These are phyloP conservation scores for Fonsecaea monophora DNA, from an alignment of 2,329 filamentous ascomycete genomes.

Conservation along the genomic window DNA sequence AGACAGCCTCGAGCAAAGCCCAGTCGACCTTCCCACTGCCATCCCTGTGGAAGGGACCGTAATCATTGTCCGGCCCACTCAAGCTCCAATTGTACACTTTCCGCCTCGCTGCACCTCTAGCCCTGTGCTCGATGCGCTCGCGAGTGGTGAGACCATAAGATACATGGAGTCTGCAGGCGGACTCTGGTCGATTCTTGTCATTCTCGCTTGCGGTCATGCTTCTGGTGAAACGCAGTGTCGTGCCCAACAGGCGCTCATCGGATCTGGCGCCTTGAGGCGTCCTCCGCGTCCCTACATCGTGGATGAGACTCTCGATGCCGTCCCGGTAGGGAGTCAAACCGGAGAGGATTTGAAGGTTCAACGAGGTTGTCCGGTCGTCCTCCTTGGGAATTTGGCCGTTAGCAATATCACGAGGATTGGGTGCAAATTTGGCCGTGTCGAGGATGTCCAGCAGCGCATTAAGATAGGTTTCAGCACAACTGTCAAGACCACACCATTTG, in stretches of 20 bases:
- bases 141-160: conserved; percentile 36
- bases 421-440: conserved; percentile 38
- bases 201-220: conserved; percentile 24
- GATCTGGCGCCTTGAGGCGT: background rate
- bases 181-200: conserved; percentile 30
- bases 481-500: conserved; percentile 14
- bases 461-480: conserved; percentile 21
- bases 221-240: conserved; percentile 26
- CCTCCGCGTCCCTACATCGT: conserved; percentile 17
- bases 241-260: conserved; percentile 18
- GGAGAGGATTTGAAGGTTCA: conserved; percentile 35
- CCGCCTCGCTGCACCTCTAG: conserved; percentile 33
- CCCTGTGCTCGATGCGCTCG: conserved; percentile 32
- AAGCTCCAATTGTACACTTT: conserved; percentile 39
- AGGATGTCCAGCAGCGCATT: conserved; percentile 36
- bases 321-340: conserved; percentile 18
- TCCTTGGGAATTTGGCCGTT: conserved; percentile 27
- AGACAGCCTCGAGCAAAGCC: conserved; percentile 37
- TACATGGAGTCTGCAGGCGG: conserved; percentile 38
- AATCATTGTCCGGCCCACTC: conserved; percentile 34
- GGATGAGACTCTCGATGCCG: conserved; percentile 34
- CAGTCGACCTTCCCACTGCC: conserved; percentile 38
- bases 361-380: conserved; percentile 35
- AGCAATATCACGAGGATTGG: conserved; percentile 29
- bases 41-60: conserved; percentile 38